Evolutionary conservation across 352 stramenopile genomes (phyloP).

Genomic region (Globisporangium nunn): DNA sequence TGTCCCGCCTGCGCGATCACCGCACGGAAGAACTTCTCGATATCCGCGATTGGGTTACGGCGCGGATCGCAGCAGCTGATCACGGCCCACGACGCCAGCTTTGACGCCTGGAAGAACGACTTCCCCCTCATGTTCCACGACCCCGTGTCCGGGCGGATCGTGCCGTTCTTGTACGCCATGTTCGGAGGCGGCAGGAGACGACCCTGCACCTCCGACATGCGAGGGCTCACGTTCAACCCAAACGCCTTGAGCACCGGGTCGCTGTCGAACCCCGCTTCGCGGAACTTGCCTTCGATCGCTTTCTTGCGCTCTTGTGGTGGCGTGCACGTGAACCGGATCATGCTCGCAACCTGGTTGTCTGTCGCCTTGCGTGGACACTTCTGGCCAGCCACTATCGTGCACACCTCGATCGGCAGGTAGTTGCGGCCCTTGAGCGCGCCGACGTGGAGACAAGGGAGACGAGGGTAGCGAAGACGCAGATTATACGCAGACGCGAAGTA

Average conservation of each 20-base stretch:
- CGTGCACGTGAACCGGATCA: conserved; percentile 71
- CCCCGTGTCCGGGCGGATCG: conserved; percentile 44
- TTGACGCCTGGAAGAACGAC: conserved; percentile 32
- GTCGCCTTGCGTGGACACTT: conserved; percentile 71
- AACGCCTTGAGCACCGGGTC: conserved; percentile 53
- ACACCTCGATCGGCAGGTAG: conserved; percentile 83
- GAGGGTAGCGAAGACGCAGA: conserved; percentile 50
- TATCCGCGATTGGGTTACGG: conserved; percentile 19
- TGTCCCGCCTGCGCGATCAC: conserved; percentile 44
- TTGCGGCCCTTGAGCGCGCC: conserved; percentile 66
- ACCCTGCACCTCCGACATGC: conserved; percentile 44
- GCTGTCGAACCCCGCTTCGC: conserved; percentile 41
- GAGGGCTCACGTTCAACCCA: conserved; percentile 40
- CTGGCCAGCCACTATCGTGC: conserved; percentile 58
- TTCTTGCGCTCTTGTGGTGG: conserved; percentile 45
- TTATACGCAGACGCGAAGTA: conserved; percentile 61
- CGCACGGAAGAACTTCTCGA: conserved; percentile 51
- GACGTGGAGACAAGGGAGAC: conserved; percentile 74
- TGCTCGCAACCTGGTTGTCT: conserved; percentile 76
- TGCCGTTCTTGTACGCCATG: conserved; percentile 42
- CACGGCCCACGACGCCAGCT: conserved; percentile 38
- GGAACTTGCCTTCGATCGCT: conserved; percentile 53
- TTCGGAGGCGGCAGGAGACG: conserved; percentile 37
- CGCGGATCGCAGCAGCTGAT: conserved; percentile 48
- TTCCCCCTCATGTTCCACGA: conserved; percentile 70